Percentiles rank a stretch among this genome's conserved stretches.
Conservation (phyloP, 176 grass and related monocot species). For the Aegilops bicornis region DNA sequence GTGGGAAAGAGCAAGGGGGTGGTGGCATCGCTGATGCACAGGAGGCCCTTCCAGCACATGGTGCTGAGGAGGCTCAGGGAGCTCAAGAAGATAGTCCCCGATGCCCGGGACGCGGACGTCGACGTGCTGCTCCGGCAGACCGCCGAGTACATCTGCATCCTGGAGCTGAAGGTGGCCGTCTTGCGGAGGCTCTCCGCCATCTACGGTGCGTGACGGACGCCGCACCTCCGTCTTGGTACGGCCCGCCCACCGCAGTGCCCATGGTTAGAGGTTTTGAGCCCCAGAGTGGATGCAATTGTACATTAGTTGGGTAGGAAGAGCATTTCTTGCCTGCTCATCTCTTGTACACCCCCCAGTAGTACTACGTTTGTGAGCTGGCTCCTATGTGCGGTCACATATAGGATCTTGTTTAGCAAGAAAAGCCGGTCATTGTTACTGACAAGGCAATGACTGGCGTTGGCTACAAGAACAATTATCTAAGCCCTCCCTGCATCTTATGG, state of each 20-base stretch:
- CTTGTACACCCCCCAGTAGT: slow-evolving; percentile 24
- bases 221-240: neutral
- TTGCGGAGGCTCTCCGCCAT: slow-evolving; percentile 50
- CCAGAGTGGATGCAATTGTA: slow-evolving; percentile 35
- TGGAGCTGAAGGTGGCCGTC: slow-evolving; percentile 58
- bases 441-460: slow-evolving; percentile 15
- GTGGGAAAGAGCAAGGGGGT: slow-evolving; percentile 44
- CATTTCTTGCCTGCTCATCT: slow-evolving; percentile 39
- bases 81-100: slow-evolving; percentile 71
- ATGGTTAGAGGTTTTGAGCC: slow-evolving; percentile 38
- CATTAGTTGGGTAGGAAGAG: slow-evolving; percentile 15
- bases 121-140: slow-evolving; percentile 55
- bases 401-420: slow-evolving; percentile 27
- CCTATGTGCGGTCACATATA: slow-evolving; percentile 25
- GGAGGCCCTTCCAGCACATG: slow-evolving; percentile 46
- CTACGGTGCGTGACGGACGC: slow-evolving; percentile 28
- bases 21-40: neutral
- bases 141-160: slow-evolving; percentile 65
- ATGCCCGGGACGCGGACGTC: slow-evolving; percentile 23
- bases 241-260: neutral
- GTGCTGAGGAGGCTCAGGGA: slow-evolving; percentile 61
- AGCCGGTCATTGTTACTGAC: slow-evolving; percentile 19
- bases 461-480: slow-evolving; percentile 12
- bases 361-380: slow-evolving; percentile 34
- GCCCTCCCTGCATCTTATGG: neutral